A percentile compares a stretch with the other conserved stretches of the same genome.
Evolutionary conservation across 2,329 filamentous ascomycete genomes (phyloP).

Genomic region (Elsinoe arachidis): DNA sequence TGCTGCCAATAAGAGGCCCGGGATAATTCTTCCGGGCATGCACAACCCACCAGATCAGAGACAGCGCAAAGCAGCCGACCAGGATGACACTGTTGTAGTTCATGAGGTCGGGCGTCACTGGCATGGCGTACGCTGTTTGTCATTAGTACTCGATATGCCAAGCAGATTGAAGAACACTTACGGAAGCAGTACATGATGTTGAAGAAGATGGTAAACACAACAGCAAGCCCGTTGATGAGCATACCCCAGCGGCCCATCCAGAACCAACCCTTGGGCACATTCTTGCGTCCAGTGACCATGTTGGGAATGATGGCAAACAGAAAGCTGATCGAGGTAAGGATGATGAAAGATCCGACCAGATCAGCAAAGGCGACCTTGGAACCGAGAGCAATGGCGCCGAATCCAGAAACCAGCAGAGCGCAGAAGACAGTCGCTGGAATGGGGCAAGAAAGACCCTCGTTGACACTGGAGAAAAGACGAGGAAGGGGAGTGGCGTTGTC

Average conservation of each 20-base stretch:
- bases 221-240: slow-evolving; percentile 26
- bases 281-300: slow-evolving; percentile 25
- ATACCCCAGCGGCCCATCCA: slow-evolving; percentile 28
- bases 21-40: slow-evolving; percentile 43
- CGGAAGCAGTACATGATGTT: slow-evolving; percentile 33
- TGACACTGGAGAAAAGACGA: slow-evolving; percentile 44
- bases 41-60: slow-evolving; percentile 43
- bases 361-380: slow-evolving; percentile 28
- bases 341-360: slow-evolving; percentile 30
- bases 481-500: slow-evolving; percentile 54
- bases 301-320: slow-evolving; percentile 30
- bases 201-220: slow-evolving; percentile 28
- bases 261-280: slow-evolving; percentile 28
- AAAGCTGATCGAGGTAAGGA: slow-evolving; percentile 28
- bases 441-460: slow-evolving; percentile 48
- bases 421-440: slow-evolving; percentile 51
- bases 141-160: neutral
- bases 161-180: slow-evolving; percentile 25
- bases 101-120: slow-evolving; percentile 39
- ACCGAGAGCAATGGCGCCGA: slow-evolving; percentile 29
- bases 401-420: slow-evolving; percentile 40
- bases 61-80: slow-evolving; percentile 40
- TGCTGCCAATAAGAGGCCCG: slow-evolving; percentile 41
- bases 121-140: slow-evolving; percentile 33
- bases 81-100: slow-evolving; percentile 50